Evolutionary conservation across 345 rosid species (phyloP), one percentile per base, ranked within the genome.

Genomic region (Gossypium raimondii): DNA sequence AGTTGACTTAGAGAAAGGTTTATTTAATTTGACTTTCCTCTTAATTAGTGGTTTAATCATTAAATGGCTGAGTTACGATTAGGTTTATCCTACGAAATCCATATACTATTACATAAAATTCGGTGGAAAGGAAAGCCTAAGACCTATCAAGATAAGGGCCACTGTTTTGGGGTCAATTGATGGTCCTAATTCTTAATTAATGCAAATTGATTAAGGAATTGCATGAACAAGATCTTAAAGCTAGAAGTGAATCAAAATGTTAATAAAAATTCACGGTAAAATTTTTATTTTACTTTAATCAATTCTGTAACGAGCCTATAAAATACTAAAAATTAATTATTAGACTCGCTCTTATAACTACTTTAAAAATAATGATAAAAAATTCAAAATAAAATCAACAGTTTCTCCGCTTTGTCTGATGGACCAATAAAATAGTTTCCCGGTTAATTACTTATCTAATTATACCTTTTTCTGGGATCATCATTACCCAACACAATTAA

Each of bases 281-380:
- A 22, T 4, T 29, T 29, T 29, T 0, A 29, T 29, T 0, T 29
- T 29, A 29, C 1, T 29, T 29, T 29, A 29, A 29, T 29, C 0
- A 0, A 0, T 29, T 0, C 1, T 29, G 0, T 29, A 29, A 29
- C 4, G 1, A 4, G 0, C 4, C 0, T 4, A 29, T 29, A 29
- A 29, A 29, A 29, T 29, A 29, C 6, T 0, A 29, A 29, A 2
- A 29, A 29, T 29, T 29, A 29, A 29, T 29, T 29, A 29, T 29
- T 4, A 29, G 6, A 4, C 1, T 29, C 38, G 6, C 0, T 29
- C 38, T 29, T 29, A 29, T 0, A 4, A 29, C 1, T 29, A 4
- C 1, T 29, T 29, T n/a, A n/a, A n/a, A n/a, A 27, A 2, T 56
- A 52, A 52, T 17, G 1, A 7, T 2, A 17, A 52, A 51, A 44